Base-by-base conservation (phyloP, 345 rosid genomes). In the Gossypium bickii region DNA sequence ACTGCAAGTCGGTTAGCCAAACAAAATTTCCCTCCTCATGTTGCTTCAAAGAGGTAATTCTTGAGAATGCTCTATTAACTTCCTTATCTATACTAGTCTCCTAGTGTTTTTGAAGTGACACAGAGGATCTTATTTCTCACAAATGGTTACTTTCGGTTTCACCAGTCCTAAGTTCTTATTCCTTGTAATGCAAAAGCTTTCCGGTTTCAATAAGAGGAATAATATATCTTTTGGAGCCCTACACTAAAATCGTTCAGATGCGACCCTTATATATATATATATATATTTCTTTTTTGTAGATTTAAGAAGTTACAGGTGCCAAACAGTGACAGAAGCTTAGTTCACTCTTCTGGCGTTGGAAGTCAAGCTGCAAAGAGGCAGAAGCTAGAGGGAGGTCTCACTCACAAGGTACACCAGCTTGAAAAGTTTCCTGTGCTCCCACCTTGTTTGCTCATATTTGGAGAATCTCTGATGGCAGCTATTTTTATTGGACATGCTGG, bases 1-100 rank as follows among this genome's bases (percentile, higher is more conserved):
- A 96, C 99, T n/a, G 91, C 89, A 78, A 90, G 99, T 77, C 78
- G 79, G 77, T 81, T 93, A 80, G 98, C 97, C n/a, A 96, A 90
- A 85, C 97, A 87, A 85, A 87, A 83, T 80, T 71, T 48, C 55
- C 77, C 72, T 13, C 73, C 79, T 67, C 79, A 82, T 70, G 77
- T 70, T 73, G 78, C 68, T 77, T 74, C 75, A 79, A 64, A 85
- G 25, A 89, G 97, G 98, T 96, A 79, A 82, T 58, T 72, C 48
- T 57, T 75, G 53, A 12, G 72, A 47, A 62, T 58, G 38, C 38
- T 43, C 7, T 67, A 13, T 17, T 2, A 22, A 22, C 44, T 58
- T 58, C 58, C 75, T 73, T 73, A 2, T 4, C 29, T 44, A 24
- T 60, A 60, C 41, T 11, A 7, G 48, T 41, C 34, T 13, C 38